Conservation (phyloP, 345 rosid species). For the Rhizophora apiculata region DNA sequence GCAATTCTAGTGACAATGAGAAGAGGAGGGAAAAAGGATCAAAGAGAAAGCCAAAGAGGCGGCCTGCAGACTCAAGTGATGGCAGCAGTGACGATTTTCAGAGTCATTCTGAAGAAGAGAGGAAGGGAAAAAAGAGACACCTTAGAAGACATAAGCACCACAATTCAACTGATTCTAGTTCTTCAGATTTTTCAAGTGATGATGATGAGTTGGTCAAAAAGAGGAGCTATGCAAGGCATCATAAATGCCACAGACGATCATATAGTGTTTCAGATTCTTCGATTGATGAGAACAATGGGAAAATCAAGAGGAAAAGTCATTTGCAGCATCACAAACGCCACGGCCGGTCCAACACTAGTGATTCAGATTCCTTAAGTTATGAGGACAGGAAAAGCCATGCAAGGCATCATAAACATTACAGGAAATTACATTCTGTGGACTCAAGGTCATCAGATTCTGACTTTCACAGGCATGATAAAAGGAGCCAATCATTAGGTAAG, state of each 20-base stretch:
- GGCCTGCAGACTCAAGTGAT: constrained; percentile 36
- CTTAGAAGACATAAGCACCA: constrained; percentile 41
- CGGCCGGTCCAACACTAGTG: background rate
- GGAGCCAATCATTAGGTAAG: constrained; percentile 31
- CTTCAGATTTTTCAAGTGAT: constrained; percentile 37
- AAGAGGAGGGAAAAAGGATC: constrained; percentile 53
- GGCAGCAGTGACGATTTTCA: constrained; percentile 41
- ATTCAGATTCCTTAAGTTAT: constrained; percentile 21
- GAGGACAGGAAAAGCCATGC: constrained; percentile 23
- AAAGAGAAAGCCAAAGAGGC: constrained; percentile 44
- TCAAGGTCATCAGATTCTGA: constrained; percentile 30
- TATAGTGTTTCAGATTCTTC: constrained; percentile 30
- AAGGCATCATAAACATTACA: constrained; percentile 26
- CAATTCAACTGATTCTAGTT: constrained; percentile 34
- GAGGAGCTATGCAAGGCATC: constrained; percentile 32
- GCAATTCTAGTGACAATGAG: constrained; percentile 51
- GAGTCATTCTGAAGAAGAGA: constrained; percentile 47
- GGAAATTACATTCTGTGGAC: constrained; percentile 14
- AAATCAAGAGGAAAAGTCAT: constrained; percentile 32
- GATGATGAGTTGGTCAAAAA: constrained; percentile 25
- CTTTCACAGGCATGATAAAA: constrained; percentile 6
- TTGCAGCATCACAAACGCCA: constrained; percentile 37
- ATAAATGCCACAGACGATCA: constrained; percentile 22
- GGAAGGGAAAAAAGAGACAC: constrained; percentile 43
- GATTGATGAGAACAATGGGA: constrained; percentile 26